These are phyloP conservation scores for Melastoma malabathricum DNA, from an alignment of 345 rosid species.

Conservation along the genomic window DNA sequence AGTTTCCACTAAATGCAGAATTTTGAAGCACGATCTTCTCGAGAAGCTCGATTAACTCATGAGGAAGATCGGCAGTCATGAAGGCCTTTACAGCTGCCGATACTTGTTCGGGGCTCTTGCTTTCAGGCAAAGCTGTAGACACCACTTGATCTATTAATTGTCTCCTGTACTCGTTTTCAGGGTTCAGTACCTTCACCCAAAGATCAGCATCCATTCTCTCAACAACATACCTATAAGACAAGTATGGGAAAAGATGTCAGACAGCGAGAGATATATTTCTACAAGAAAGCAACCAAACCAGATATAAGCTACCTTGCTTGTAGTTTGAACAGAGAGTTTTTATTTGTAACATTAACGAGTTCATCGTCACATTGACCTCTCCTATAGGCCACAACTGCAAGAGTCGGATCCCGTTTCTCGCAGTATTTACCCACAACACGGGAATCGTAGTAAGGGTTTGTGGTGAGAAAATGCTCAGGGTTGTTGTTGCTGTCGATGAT, in stretches of 20 bases:
- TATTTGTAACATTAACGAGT: conserved; percentile 92
- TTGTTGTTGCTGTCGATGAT: conserved; percentile 98
- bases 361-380: conserved; percentile 98
- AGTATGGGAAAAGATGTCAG: conserved; percentile 11
- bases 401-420: conserved; percentile 98
- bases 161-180: conserved; percentile 75
- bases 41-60: conserved; percentile 37
- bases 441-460: conserved; percentile 97
- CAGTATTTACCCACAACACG: conserved; percentile 97
- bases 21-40: conserved; percentile 94
- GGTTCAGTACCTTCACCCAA: conserved; percentile 96
- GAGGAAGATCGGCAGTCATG: conserved; percentile 42
- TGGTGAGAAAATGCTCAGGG: conserved; percentile 96
- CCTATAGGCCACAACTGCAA: conserved; percentile 94
- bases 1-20: conserved; percentile 96
- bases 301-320: conserved; percentile 76
- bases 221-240: conserved; percentile 66
- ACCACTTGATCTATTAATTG: conserved; percentile 97
- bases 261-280: conserved; percentile 6
- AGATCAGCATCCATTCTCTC: conserved; percentile 97
- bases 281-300: neutral
- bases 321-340: conserved; percentile 83
- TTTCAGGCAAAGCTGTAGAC: conserved; percentile 74
- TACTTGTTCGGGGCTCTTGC: conserved; percentile 44
- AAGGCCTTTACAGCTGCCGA: conserved; percentile 45